Conservation (phyloP, 495 filamentous ascomycete genomes). For the Pseudotulostoma volvatum region DNA sequence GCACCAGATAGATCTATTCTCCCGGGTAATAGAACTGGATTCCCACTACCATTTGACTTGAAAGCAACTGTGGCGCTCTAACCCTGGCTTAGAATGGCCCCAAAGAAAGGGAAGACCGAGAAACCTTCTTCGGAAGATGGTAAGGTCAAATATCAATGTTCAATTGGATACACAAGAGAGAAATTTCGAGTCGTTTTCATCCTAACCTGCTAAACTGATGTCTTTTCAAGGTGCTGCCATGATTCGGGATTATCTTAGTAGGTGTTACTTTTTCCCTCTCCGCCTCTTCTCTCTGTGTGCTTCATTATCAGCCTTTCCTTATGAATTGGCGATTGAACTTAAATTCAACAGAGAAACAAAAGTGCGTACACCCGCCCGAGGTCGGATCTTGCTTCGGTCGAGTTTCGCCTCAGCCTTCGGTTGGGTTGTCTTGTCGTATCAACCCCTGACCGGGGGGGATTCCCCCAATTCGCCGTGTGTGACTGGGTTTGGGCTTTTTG, state of each 20-base stretch:
- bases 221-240: slow-evolving; percentile 13
- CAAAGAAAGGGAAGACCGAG: slow-evolving; percentile 34
- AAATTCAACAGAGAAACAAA: slow-evolving; percentile 39
- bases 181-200: slow-evolving; percentile 9
- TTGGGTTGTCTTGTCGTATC: no score
- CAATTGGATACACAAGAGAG: slow-evolving; percentile 5
- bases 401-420: no score
- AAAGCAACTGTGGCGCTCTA: no score
- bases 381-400: not conserved
- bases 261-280: slow-evolving; percentile 10
- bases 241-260: slow-evolving; percentile 45
- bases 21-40: no score
- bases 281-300: not conserved
- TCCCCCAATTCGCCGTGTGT: no score
- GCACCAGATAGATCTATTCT: no score
- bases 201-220: no score
- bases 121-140: slow-evolving; percentile 25
- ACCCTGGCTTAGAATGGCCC: no score
- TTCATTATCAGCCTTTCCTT: not conserved
- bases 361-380: slow-evolving; percentile 23
- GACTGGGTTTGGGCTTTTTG: no score
- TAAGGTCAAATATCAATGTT: slow-evolving; percentile 9
- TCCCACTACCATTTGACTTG: no score
- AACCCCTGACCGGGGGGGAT: no score
- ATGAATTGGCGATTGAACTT: no score